phyloP scores from a whole-genome alignment of 164 flowering plant species.

The Santalum album region DNA sequence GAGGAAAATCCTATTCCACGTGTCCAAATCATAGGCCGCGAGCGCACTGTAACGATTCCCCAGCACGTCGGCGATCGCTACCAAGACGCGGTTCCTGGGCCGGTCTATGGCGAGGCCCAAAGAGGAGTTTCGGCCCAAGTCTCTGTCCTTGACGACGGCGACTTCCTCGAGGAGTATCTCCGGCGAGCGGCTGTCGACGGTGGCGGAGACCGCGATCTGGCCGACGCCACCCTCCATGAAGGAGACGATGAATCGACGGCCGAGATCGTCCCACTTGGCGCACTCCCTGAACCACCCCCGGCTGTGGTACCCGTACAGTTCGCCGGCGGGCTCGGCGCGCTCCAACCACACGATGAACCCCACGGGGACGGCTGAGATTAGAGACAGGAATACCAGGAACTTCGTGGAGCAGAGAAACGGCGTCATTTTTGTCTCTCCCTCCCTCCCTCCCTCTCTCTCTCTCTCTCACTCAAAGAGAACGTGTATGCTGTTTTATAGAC shows the following conservation, averaged over 20 bases:
- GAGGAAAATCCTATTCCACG: conserved; percentile 68
- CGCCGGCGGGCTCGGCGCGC: conserved; percentile 30
- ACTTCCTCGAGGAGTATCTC: conserved; percentile 30
- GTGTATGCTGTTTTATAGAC: no score
- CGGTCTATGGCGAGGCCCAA: conserved; percentile 57
- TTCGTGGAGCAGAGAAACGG: conserved; percentile 30
- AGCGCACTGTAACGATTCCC: conserved; percentile 52
- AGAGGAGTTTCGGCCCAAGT: conserved; percentile 50
- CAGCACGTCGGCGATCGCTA: conserved; percentile 43
- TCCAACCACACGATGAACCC: conserved; percentile 52
- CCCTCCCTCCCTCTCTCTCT: no score
- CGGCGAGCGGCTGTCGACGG: conserved; percentile 15
- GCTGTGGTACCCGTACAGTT: conserved; percentile 60
- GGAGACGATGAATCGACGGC: conserved; percentile 65
- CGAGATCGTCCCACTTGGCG: conserved; percentile 66
- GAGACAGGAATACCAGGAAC: conserved; percentile 24
- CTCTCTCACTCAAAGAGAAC: no score
- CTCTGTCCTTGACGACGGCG: conserved; percentile 37
- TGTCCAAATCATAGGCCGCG: conserved; percentile 69
- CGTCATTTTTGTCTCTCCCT: conserved; percentile 13
- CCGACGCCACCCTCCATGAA: conserved; percentile 64
- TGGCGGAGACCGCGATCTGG: conserved; percentile 35
- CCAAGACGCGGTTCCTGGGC: conserved; percentile 57
- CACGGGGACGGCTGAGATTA: conserved; percentile 64
- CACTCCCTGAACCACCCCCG: conserved; percentile 66